Evolutionary conservation across 805 yeast species (phyloP), one percentile per base, ranked within the genome.

Genomic region (Clavispora fructus): DNA sequence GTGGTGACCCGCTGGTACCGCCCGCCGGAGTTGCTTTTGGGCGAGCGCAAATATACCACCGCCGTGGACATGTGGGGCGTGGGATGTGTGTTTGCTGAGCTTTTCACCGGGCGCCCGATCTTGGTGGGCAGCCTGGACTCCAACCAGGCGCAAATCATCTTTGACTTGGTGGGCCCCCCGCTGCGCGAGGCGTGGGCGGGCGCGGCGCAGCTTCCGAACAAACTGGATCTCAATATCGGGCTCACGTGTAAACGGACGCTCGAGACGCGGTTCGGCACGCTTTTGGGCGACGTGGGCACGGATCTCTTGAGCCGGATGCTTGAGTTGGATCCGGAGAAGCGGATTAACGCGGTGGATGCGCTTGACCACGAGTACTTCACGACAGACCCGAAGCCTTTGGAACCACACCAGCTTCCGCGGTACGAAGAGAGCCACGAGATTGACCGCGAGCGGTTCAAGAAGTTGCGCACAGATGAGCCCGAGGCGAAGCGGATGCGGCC

Each of bases 1-100:
- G 99, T 94, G 2, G 98, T 94, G 33, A 94, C 99, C 0, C 69
- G 99, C 53, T 94, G 99, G 99, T 94, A 95, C 65, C 74, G 99
- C 48, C 95, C 99, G 1, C 99, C 98, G 0, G 99, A 92, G 63
- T 73, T 94, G 16, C 74, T 94, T 13, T 67, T 94, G 44, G 97
- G 97, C 4, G 95, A 90, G 54, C 75, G 85, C 55, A 72, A 77
- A 48, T 92, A 92, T 63, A 90, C 97, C 2, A 87, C 97, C 0
- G 95, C 98, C 0, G 92, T 92, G 11, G 99, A 94, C 65, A 78
- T 94, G 68, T 94, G 99, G 99, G 97, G 98, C 0, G 78, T 88
- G 17, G 98, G 98, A 1, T 94, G 99, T 67, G 92, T 94, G 0
- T 83, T 94, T 60, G 99, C 89, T 0, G 99, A 94, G 65, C 74